phyloP scores from a whole-genome alignment of 1,284 basidiomycete species.

The Ceratobasidium sp. region DNA sequence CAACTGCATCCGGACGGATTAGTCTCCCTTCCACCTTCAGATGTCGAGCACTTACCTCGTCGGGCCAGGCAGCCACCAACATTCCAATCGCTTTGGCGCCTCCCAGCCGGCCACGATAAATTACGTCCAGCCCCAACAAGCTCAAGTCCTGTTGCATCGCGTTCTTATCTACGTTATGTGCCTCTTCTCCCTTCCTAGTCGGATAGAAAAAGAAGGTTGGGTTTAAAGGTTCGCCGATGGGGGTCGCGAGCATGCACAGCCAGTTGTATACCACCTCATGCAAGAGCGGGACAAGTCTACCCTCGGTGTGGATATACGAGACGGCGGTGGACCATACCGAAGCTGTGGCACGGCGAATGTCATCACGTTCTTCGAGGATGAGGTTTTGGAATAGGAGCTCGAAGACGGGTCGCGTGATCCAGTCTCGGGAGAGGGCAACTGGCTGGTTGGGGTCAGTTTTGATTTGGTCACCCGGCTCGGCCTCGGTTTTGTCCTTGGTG shows the following conservation, averaged over 20 bases:
- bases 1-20: slow-evolving; percentile 1
- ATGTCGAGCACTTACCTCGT: slow-evolving; percentile 54
- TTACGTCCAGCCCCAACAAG: slow-evolving; percentile 78
- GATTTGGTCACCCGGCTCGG: neutral
- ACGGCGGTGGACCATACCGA: slow-evolving; percentile 80
- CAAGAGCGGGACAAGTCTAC: slow-evolving; percentile 43
- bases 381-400: slow-evolving; percentile 94
- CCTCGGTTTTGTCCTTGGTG: neutral
- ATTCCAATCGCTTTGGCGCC: slow-evolving; percentile 82
- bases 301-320: slow-evolving; percentile 33
- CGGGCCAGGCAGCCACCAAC: slow-evolving; percentile 72
- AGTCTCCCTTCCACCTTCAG: slow-evolving; percentile 1
- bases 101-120: slow-evolving; percentile 83
- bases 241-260: slow-evolving; percentile 91
- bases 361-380: slow-evolving; percentile 86
- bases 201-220: slow-evolving; percentile 74
- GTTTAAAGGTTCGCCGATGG: slow-evolving; percentile 84
- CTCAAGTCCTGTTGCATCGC: slow-evolving; percentile 93
- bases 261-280: slow-evolving; percentile 54
- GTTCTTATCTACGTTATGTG: slow-evolving; percentile 95
- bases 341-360: slow-evolving; percentile 84
- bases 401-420: slow-evolving; percentile 82
- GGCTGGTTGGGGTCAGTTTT: slow-evolving; percentile 63
- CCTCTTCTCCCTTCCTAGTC: slow-evolving; percentile 57
- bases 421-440: slow-evolving; percentile 74